Conservation (phyloP, 805 yeast species). For the Debaryomyces tyrocola region DNA sequence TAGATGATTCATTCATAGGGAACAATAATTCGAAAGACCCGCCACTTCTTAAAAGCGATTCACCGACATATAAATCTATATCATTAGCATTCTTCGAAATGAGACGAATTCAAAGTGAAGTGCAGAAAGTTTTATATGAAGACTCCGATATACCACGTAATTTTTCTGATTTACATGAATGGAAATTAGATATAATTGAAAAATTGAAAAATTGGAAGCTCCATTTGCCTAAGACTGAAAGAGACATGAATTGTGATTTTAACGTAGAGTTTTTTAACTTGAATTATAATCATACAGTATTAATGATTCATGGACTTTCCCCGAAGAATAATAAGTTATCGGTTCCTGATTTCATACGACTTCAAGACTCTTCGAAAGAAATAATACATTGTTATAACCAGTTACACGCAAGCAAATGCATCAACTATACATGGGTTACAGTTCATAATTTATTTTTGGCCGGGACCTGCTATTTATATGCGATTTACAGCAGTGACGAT, state of each 20-base stretch:
- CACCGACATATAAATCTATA: constrained; percentile 67
- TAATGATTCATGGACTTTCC: constrained; percentile 73
- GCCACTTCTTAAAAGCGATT: constrained; percentile 30
- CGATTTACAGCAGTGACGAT: constrained; percentile 67
- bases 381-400: constrained; percentile 63
- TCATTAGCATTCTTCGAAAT: constrained; percentile 67
- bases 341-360: constrained; percentile 51
- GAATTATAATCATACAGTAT: constrained; percentile 73
- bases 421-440: constrained; percentile 92
- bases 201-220: constrained; percentile 65
- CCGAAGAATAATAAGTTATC: constrained; percentile 63
- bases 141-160: constrained; percentile 68
- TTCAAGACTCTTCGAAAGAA: constrained; percentile 64
- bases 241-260: constrained; percentile 72
- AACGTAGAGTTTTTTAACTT: constrained; percentile 67
- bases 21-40: constrained; percentile 37
- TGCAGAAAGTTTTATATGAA: constrained; percentile 71
- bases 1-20: constrained; percentile 69
- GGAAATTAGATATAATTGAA: constrained; percentile 57
- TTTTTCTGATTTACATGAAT: constrained; percentile 51
- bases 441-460: constrained; percentile 88
- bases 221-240: constrained; percentile 53
- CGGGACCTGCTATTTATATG: constrained; percentile 78
- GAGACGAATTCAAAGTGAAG: constrained; percentile 74
- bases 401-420: constrained; percentile 52